Conservation (phyloP, 2,329 filamentous ascomycete genomes). For the Chaetomium sp. region DNA sequence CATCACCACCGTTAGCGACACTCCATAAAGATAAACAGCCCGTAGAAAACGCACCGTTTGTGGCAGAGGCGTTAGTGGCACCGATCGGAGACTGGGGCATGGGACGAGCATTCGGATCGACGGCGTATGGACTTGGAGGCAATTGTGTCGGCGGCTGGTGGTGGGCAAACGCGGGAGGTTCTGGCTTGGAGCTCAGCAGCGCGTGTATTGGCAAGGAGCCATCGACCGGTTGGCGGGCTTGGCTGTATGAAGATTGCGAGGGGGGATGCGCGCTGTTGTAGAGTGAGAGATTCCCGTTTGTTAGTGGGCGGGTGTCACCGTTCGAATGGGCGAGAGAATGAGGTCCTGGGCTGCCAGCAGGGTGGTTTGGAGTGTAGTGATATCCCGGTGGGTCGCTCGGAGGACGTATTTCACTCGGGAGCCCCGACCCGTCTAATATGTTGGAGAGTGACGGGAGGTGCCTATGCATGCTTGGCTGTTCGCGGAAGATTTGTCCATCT, state of each 20-base stretch:
- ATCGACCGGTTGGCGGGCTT: constrained; percentile 42
- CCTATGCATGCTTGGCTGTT: constrained; percentile 28
- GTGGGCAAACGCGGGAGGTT: constrained; percentile 10
- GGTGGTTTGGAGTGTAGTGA: constrained; percentile 14
- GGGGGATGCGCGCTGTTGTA: constrained; percentile 36
- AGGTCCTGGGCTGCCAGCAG: constrained; percentile 24
- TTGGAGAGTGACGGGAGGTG: constrained; percentile 43
- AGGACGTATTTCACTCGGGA: constrained; percentile 12
- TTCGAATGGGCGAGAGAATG: constrained; percentile 23
- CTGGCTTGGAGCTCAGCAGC: constrained; percentile 38
- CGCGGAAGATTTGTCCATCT: constrained; percentile 25
- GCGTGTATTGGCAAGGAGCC: constrained; percentile 49
- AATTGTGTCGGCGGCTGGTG: constrained; percentile 9
- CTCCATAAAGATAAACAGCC: neutral
- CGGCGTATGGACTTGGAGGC: constrained; percentile 2
- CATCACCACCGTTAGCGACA: constrained; percentile 10
- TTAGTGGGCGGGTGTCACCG: constrained; percentile 33
- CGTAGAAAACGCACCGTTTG: constrained; percentile 17
- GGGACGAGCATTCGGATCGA: constrained; percentile 16
- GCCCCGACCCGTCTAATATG: constrained; percentile 36
- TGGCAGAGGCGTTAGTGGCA: constrained; percentile 3
- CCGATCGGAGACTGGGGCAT: constrained; percentile 13
- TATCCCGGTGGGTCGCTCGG: constrained; percentile 20
- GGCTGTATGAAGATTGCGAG: constrained; percentile 35
- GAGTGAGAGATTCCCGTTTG: constrained; percentile 36